phyloP scores from a whole-genome alignment of 2,329 filamentous ascomycete species.

The Diaporthe humulicola region DNA sequence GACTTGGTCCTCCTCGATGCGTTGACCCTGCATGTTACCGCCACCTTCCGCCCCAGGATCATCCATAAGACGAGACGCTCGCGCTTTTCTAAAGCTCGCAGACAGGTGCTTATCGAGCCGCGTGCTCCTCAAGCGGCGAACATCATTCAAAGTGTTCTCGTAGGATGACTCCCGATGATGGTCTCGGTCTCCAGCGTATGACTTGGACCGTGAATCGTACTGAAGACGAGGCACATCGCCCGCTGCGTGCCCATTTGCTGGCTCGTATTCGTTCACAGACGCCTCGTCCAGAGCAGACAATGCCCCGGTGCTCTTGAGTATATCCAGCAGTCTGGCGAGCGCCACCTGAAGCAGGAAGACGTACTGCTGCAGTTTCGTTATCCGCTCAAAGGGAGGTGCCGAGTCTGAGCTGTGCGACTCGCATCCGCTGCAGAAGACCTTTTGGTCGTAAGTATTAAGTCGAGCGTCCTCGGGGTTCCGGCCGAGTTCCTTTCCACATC shows the following conservation, averaged over 20 bases:
- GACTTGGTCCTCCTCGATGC: slow-evolving; percentile 85
- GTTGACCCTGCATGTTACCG: slow-evolving; percentile 70
- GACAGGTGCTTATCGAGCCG: slow-evolving; percentile 95
- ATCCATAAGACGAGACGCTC: slow-evolving; percentile 93
- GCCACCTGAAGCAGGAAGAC: slow-evolving; percentile 93
- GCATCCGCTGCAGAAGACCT: slow-evolving; percentile 80
- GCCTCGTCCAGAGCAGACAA: slow-evolving; percentile 83
- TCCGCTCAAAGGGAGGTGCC: slow-evolving; percentile 72
- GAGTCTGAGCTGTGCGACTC: slow-evolving; percentile 67
- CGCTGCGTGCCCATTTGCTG: slow-evolving; percentile 70
- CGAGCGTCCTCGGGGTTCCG: slow-evolving; percentile 77
- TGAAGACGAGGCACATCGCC: slow-evolving; percentile 67
- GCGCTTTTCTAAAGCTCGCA: slow-evolving; percentile 89
- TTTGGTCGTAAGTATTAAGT: slow-evolving; percentile 76
- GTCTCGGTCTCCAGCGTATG: slow-evolving; percentile 75
- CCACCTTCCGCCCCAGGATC: slow-evolving; percentile 78
- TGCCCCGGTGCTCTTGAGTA: slow-evolving; percentile 85
- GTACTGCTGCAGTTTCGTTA: slow-evolving; percentile 93
- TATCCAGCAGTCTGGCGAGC: slow-evolving; percentile 88
- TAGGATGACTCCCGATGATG: slow-evolving; percentile 82
- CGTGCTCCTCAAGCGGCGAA: slow-evolving; percentile 90
- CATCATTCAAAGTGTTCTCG: slow-evolving; percentile 96
- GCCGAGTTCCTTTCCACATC: slow-evolving; percentile 75
- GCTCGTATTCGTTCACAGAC: slow-evolving; percentile 75
- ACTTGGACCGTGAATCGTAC: slow-evolving; percentile 80